phyloP scores from a whole-genome alignment of 139 green algal genomes.

The Trebouxia sp. region DNA sequence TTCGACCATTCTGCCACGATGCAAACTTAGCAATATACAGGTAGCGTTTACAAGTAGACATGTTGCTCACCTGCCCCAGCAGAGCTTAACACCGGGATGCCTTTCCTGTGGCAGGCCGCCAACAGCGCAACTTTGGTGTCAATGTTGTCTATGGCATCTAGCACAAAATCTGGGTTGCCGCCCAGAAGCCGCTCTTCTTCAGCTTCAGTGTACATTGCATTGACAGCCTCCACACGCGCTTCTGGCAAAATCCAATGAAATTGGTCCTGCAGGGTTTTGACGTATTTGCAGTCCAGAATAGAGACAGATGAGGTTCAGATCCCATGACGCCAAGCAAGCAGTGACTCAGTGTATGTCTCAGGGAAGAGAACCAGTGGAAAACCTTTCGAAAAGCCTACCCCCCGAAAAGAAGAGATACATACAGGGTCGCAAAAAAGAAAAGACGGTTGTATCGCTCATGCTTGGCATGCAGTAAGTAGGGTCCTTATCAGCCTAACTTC shows the following conservation, averaged over 20 bases:
- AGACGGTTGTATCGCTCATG: too few species aligned
- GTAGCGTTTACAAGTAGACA: too few species aligned
- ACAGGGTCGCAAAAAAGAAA: too few species aligned
- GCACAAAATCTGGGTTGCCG: conserved; percentile 83
- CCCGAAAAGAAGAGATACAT: too few species aligned
- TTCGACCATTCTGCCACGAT: too few species aligned
- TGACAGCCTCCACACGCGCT: conserved; percentile 62
- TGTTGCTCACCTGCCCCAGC: conserved; percentile 74
- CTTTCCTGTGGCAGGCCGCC: conserved; percentile 73
- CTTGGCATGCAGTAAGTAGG: too few species aligned
- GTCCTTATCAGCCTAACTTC: too few species aligned
- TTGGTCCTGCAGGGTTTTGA: conserved; percentile 61
- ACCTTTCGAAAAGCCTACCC: too few species aligned
- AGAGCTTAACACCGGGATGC: conserved; percentile 78
- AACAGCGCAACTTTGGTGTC: conserved; percentile 96
- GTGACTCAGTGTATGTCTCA: too few species aligned
- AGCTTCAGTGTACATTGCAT: conserved; percentile 77
- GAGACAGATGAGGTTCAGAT: neutral
- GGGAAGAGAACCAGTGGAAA: too few species aligned
- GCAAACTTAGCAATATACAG: too few species aligned
- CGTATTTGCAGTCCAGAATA: neutral
- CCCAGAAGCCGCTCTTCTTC: conserved; percentile 78
- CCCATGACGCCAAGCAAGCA: neutral
- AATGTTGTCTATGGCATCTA: conserved; percentile 99
- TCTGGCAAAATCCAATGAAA: conserved; percentile 92